A percentile compares a stretch with the other conserved stretches of the same genome.
These are phyloP conservation scores for Chlorella variabilis DNA, from an alignment of 163 green algal genomes.

Conservation along the genomic window DNA sequence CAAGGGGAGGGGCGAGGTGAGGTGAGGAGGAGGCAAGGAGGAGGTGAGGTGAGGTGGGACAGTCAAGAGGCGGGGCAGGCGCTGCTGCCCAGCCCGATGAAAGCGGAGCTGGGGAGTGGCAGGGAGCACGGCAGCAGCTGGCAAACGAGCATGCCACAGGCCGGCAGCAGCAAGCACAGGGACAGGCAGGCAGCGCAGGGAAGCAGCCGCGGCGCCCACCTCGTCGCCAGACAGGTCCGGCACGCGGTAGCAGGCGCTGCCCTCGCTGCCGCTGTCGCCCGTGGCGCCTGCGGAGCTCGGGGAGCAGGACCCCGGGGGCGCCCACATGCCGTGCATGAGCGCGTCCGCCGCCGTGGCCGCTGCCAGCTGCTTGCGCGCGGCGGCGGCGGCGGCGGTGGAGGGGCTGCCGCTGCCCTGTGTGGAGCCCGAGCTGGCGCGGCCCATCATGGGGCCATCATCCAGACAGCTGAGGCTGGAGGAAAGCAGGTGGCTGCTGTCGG, in stretches of 20 bases:
- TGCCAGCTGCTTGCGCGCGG: neutral
- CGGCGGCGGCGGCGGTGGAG: neutral
- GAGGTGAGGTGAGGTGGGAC: no score
- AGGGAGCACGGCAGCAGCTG: no score
- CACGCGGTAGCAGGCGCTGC: neutral
- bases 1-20: no score
- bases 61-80: no score
- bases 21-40: no score
- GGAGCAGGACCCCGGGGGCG: no score
- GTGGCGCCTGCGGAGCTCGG: neutral
- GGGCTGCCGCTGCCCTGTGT: neutral
- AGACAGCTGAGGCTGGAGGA: constrained; percentile 34
- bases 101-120: neutral
- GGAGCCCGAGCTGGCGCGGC: neutral
- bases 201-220: neutral
- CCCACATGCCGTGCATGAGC: neutral
- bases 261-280: neutral
- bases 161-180: no score
- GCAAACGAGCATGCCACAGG: neutral
- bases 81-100: neutral
- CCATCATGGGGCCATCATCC: neutral
- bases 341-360: neutral
- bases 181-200: neutral
- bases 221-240: neutral
- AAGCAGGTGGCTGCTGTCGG: constrained; percentile 3